Evolutionary conservation across 1,139 yeast species (phyloP), one percentile per base, ranked within the genome.

Genomic region (Magnusiomyces suaveolens): DNA sequence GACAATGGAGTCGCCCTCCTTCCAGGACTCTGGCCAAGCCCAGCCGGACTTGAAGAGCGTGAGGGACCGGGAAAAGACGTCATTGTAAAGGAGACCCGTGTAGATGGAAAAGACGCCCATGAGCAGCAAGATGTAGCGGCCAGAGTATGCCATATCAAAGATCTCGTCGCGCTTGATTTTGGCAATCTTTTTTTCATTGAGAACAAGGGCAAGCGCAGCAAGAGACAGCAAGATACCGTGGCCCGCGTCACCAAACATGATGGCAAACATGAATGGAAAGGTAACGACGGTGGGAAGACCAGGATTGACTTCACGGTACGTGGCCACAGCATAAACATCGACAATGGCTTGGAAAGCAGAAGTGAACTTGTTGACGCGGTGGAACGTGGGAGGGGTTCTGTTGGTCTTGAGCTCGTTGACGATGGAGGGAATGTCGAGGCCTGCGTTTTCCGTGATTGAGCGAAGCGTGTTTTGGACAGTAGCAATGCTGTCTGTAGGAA

Each of bases 171-270:
- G 82, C 59, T 79, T 75, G 78, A 82, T 77, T 53, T 77, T 75
- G 21, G 78, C 84, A 58, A 92, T 77, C 53, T 73, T 72, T 55
- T 71, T 70, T 70, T 92, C 98, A 64, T 84, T 83, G 52, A 78
- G 62, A 18, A 92, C 89, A 63, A 92, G 73, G 48, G 76, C 75
- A 36, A 81, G 68, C 6, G 95, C 95, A 12, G 87, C 90, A 60
- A 87, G 69, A 48, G 83, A 74, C 63, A 94, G 75, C 57, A 94
- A 79, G 54, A 88, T 74, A 20, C 98, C 98, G 69, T 92, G 99
- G 2, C 99, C 99, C 59, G 90, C 72, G 72, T 92, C 99, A 71
- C 98, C 99, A 76, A 92, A 92, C 99, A 92, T 92, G 63, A 94
- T 87, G 43, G 98, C 97, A 75, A 92, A 92, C 96, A 92, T 88